phyloP scores from a whole-genome alignment of 768 basidiomycete species.

The Boletus patriciae region DNA sequence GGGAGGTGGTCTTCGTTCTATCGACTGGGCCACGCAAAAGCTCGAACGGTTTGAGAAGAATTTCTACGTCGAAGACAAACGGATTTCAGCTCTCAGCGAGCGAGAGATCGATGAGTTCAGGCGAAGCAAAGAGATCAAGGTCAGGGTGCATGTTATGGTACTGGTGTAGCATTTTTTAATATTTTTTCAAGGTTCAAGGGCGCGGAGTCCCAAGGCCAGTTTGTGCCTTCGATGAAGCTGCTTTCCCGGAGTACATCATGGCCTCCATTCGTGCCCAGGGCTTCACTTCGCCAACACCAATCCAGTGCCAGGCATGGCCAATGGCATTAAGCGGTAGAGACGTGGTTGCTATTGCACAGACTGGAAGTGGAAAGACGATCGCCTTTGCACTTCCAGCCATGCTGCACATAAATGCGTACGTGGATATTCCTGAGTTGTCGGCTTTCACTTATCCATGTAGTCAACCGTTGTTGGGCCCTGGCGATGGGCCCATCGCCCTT shows the following conservation, averaged over 20 bases:
- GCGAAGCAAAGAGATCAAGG: constrained; percentile 83
- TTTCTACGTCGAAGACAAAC: constrained; percentile 91
- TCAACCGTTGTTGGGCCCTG: constrained; percentile 88
- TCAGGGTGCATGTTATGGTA: constrained; percentile 27
- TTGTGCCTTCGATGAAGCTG: constrained; percentile 88
- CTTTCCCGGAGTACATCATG: constrained; percentile 96
- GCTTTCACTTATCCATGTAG: constrained; percentile 37
- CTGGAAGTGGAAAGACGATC: constrained; percentile 98
- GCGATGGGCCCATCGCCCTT: constrained; percentile 96
- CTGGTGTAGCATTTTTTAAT: neutral
- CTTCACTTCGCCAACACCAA: constrained; percentile 86
- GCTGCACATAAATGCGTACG: constrained; percentile 99
- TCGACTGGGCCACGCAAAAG: constrained; percentile 80
- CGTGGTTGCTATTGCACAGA: constrained; percentile 95
- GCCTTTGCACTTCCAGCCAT: constrained; percentile 98
- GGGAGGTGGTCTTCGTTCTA: constrained; percentile 75
- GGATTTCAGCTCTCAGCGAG: constrained; percentile 73
- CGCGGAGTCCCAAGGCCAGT: constrained; percentile 86
- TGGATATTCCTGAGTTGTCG: constrained; percentile 8
- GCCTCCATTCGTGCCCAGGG: constrained; percentile 91
- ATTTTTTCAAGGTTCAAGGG: constrained; percentile 71
- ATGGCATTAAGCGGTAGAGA: constrained; percentile 96
- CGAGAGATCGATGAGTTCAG: constrained; percentile 89
- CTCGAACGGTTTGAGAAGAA: constrained; percentile 95
- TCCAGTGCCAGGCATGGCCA: constrained; percentile 99